These are phyloP conservation scores for Mucor plumbeus DNA, from an alignment of 371 early-diverging fungal species.

Conservation along the genomic window DNA sequence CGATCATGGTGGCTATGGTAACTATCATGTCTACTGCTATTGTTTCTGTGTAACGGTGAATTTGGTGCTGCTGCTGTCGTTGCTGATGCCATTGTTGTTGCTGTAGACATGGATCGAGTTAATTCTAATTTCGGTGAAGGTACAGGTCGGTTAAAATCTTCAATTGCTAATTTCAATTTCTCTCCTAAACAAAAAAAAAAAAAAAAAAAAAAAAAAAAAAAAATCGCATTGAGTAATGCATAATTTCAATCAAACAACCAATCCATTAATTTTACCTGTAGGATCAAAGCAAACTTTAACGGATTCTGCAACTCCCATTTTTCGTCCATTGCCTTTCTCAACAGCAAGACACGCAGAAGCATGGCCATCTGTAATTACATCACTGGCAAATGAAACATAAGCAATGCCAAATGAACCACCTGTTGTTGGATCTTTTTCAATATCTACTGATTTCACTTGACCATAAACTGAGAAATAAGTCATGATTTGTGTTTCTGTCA, in stretches of 20 bases:
- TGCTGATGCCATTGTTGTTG: not conserved
- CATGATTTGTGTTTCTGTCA: conserved; percentile 49
- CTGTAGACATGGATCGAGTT: not conserved
- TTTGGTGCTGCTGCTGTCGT: not conserved
- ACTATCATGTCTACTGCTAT: conserved; percentile 1
- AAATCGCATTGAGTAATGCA: too few species aligned
- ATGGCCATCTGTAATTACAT: conserved; percentile 32
- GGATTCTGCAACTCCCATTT: conserved; percentile 55
- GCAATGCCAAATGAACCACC: conserved; percentile 63
- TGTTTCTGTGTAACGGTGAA: conserved; percentile 8
- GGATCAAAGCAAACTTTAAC: conserved; percentile 71
- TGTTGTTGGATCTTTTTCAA: conserved; percentile 59
- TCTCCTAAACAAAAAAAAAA: conserved; percentile 3
- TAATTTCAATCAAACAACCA: not conserved
- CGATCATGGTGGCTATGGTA: conserved; percentile 11
- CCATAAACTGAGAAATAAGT: conserved; percentile 64
- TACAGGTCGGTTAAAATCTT: conserved; percentile 13
- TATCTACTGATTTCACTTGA: conserved; percentile 51
- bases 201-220: too few species aligned
- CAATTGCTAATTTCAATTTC: conserved; percentile 19
- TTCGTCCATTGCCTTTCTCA: conserved; percentile 62
- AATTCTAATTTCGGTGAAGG: not conserved
- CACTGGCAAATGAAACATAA: conserved; percentile 53
- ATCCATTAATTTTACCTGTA: conserved; percentile 39
- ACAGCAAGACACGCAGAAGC: conserved; percentile 55